Percentiles rank a stretch among this genome's conserved stretches.
phyloP scores from a whole-genome alignment of 1,139 yeast species.

The Diutina catenulata region DNA sequence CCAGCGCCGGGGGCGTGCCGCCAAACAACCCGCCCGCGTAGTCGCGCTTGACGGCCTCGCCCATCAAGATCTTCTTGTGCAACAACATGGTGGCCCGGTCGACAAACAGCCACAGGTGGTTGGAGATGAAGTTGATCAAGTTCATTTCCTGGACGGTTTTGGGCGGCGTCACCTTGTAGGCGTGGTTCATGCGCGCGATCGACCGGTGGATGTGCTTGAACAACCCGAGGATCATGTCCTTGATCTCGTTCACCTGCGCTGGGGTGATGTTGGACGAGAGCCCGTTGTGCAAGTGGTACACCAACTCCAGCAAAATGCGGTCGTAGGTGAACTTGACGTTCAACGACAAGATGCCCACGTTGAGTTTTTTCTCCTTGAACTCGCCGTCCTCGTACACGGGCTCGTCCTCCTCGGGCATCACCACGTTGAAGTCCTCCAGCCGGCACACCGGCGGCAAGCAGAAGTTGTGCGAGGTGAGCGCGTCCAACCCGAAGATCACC shows the following conservation, averaged over 20 bases:
- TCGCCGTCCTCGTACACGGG: conserved; percentile 18
- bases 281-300: conserved; percentile 30
- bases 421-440: conserved; percentile 44
- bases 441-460: conserved; percentile 47
- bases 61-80: conserved; percentile 38
- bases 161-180: conserved; percentile 12
- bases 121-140: conserved; percentile 34
- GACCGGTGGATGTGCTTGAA: conserved; percentile 38
- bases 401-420: conserved; percentile 39
- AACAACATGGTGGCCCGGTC: conserved; percentile 45
- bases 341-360: conserved; percentile 30
- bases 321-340: conserved; percentile 44
- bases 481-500: conserved; percentile 52
- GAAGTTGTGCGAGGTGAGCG: conserved; percentile 44
- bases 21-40: neutral
- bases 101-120: conserved; percentile 41
- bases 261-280: conserved; percentile 23
- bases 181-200: conserved; percentile 15
- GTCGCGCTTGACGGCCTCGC: neutral
- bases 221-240: conserved; percentile 35
- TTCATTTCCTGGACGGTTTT: conserved; percentile 30
- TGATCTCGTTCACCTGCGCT: conserved; percentile 31
- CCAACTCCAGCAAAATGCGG: conserved; percentile 40
- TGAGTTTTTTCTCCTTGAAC: conserved; percentile 17
- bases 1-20: neutral